Conservation (phyloP, 208 protist species). For the Dictyostelium gargantuum region DNA sequence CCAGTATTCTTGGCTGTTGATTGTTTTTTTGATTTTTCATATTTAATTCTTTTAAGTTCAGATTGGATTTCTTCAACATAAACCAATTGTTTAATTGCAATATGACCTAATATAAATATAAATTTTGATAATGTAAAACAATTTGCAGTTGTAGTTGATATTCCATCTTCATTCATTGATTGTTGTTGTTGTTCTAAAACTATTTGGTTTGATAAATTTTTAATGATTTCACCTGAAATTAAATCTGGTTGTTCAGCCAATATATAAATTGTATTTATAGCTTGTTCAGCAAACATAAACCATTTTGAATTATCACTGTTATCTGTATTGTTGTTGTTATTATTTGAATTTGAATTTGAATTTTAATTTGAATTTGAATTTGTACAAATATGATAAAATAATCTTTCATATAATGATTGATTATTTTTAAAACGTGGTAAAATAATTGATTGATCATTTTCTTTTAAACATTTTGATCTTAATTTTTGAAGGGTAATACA, state of each 20-base stretch:
- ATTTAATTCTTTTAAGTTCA: background rate
- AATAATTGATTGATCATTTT: background rate
- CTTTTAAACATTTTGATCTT: background rate
- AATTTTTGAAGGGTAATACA: slow-evolving; percentile 77
- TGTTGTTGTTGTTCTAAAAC: background rate
- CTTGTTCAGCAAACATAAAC: slow-evolving; percentile 72
- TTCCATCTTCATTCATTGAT: background rate
- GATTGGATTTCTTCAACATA: slow-evolving; percentile 72
- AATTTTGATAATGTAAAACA: slow-evolving; percentile 26
- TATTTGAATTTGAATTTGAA: background rate
- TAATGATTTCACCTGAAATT: slow-evolving; percentile 39
- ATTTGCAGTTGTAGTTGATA: background rate
- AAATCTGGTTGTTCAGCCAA: slow-evolving; percentile 68
- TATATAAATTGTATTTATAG: slow-evolving; percentile 76
- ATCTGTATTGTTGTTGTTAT: background rate
- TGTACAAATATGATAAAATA: background rate
- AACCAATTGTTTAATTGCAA: slow-evolving; percentile 79
- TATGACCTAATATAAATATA: slow-evolving; percentile 81
- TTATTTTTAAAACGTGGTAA: slow-evolving; percentile 1
- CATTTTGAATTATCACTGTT: background rate
- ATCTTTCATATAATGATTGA: slow-evolving; percentile 45
- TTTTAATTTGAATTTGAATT: background rate
- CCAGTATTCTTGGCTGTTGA: background rate
- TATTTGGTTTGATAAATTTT: background rate
- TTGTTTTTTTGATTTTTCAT: slow-evolving; percentile 4